A percentile compares a stretch with the other conserved stretches of the same genome.
phyloP scores from a whole-genome alignment of 2,329 filamentous ascomycete genomes.

The Aspergillus carbonarius region DNA sequence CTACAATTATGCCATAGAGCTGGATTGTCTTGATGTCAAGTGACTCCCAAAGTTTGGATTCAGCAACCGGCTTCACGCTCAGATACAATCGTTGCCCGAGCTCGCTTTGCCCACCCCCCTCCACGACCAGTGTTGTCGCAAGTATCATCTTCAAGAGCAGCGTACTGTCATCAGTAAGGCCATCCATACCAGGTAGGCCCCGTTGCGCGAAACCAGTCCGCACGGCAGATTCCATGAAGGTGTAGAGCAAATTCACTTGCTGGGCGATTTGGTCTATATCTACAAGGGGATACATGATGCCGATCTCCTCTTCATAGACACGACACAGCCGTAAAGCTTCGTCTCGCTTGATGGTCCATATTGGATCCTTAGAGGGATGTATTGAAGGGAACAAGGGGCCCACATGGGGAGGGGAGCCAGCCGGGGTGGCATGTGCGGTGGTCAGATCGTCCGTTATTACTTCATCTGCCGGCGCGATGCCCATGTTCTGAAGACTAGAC shows the following conservation, averaged over 20 bases:
- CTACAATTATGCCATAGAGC: conserved; percentile 53
- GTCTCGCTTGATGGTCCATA: conserved; percentile 74
- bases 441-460: conserved; percentile 59
- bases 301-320: conserved; percentile 85
- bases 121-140: conserved; percentile 73
- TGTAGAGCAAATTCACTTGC: conserved; percentile 68
- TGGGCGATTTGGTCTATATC: conserved; percentile 69
- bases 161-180: conserved; percentile 63
- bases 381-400: conserved; percentile 34
- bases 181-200: conserved; percentile 55
- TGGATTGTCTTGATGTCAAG: conserved; percentile 60
- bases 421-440: conserved; percentile 55
- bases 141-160: conserved; percentile 79
- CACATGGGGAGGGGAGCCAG: conserved; percentile 42
- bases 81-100: conserved; percentile 72
- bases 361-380: conserved; percentile 65
- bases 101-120: conserved; percentile 75
- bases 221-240: conserved; percentile 69
- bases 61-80: conserved; percentile 69
- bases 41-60: conserved; percentile 60
- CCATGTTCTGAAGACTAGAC: conserved; percentile 84
- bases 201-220: conserved; percentile 59
- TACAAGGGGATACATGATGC: conserved; percentile 86
- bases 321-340: conserved; percentile 77
- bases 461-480: conserved; percentile 66